Percentiles rank a stretch among this genome's conserved stretches.
These are phyloP conservation scores for Teunomyces panamensis DNA, from an alignment of 805 yeast genomes.

Conservation along the genomic window DNA sequence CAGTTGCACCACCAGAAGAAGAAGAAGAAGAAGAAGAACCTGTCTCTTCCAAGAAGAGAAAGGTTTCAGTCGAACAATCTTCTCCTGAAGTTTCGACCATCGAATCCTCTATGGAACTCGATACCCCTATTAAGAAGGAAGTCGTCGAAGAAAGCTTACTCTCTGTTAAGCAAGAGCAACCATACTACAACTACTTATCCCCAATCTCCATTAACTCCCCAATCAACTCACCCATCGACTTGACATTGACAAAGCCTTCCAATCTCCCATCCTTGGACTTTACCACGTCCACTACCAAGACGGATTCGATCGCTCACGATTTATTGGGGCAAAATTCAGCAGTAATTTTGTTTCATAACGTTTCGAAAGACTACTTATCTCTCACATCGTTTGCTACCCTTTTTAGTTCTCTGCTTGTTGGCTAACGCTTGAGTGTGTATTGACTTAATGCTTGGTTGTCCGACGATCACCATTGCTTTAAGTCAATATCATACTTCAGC, in stretches of 20 bases:
- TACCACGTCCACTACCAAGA: not conserved
- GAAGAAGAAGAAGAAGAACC: constrained; percentile 11
- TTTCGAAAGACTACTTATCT: not conserved
- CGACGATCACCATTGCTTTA: not conserved
- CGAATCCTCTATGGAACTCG: not conserved
- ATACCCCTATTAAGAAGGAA: constrained; percentile 6
- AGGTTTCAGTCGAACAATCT: not conserved
- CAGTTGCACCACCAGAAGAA: constrained; percentile 9
- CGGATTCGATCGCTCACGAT: constrained; percentile 14
- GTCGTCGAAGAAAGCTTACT: not conserved
- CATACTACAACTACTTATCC: constrained; percentile 37
- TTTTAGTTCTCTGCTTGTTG: constrained; percentile 32
- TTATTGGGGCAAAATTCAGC: constrained; percentile 46
- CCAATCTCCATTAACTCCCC: constrained; percentile 43
- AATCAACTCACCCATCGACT: constrained; percentile 37
- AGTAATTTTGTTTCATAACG: constrained; percentile 35
- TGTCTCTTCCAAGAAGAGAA: constrained; percentile 2
- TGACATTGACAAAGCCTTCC: constrained; percentile 21
- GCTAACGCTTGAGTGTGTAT: constrained; percentile 2
- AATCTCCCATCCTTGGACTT: not conserved
- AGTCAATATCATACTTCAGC: not conserved
- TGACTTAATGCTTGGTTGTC: constrained; percentile 2
- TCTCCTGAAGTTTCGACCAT: not conserved
- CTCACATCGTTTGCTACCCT: not conserved
- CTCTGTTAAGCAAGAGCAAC: constrained; percentile 4